A percentile compares a stretch with the other conserved stretches of the same genome.
Evolutionary conservation across 441 rosid species (phyloP).

Genomic region (Eugenia klotzschiana): DNA sequence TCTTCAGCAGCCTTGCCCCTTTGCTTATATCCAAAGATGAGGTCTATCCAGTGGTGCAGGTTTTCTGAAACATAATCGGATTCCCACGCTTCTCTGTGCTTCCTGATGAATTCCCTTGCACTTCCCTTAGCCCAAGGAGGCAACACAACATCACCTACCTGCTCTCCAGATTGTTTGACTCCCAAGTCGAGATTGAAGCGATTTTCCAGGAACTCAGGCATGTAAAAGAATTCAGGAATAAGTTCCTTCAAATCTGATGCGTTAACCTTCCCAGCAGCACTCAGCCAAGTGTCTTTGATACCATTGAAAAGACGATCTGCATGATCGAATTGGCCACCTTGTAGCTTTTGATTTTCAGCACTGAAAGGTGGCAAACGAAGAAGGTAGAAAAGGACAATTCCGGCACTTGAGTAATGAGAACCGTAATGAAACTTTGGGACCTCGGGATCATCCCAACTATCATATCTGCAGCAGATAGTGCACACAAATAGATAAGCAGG

Average conservation of each 20-base stretch:
- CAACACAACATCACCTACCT: conserved; percentile 87
- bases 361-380: conserved; percentile 98
- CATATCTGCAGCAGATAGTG: conserved; percentile 49
- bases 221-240: conserved; percentile 98
- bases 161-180: conserved; percentile 97
- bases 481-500: neutral
- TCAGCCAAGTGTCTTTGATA: conserved; percentile 89
- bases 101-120: conserved; percentile 78
- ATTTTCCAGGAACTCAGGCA: conserved; percentile 95
- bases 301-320: conserved; percentile 99
- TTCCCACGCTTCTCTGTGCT: conserved; percentile 97
- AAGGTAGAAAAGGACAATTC: conserved; percentile 97
- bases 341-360: conserved; percentile 94
- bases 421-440: conserved; percentile 99
- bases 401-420: conserved; percentile 99
- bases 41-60: conserved; percentile 99
- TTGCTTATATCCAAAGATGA: conserved; percentile 95
- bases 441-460: conserved; percentile 99
- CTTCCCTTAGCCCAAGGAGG: conserved; percentile 99
- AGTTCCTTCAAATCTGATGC: conserved; percentile 98
- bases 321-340: conserved; percentile 99
- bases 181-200: conserved; percentile 85
- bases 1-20: conserved; percentile 99
- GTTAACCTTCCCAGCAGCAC: conserved; percentile 99
- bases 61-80: conserved; percentile 92